Evolutionary conservation across 2,329 filamentous ascomycete genomes (phyloP).

Genomic region (Aureobasidium sp.): DNA sequence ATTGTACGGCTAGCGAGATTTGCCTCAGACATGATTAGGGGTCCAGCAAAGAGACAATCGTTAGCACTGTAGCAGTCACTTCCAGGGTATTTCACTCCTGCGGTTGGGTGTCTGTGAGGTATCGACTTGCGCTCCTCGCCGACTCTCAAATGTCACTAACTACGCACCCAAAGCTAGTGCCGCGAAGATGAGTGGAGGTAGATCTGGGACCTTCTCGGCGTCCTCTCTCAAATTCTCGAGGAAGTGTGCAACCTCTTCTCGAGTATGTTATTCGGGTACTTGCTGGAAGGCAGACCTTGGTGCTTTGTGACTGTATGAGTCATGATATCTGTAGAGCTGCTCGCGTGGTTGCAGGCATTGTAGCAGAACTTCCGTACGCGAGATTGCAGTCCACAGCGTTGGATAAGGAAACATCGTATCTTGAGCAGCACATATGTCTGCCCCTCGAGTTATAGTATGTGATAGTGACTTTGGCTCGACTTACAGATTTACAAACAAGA

Average conservation of each 20-base stretch:
- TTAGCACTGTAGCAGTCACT: too few species aligned
- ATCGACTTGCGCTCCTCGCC: conserved; percentile 40
- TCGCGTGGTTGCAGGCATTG: conserved; percentile 43
- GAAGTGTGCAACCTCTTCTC: conserved; percentile 51
- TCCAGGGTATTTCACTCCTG: conserved; percentile 47
- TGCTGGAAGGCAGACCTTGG: conserved; percentile 52
- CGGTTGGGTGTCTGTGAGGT: neutral
- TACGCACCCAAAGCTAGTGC: conserved; percentile 53
- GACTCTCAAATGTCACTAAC: conserved; percentile 48
- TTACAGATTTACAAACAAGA: conserved; percentile 49
- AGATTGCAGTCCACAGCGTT: conserved; percentile 43
- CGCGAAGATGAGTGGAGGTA: conserved; percentile 55
- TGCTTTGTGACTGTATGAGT: conserved; percentile 47
- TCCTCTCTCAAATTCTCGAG: conserved; percentile 46
- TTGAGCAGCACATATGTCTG: conserved; percentile 47
- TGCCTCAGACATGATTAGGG: too few species aligned
- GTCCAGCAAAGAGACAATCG: too few species aligned
- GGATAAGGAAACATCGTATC: conserved; percentile 48
- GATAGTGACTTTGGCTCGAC: conserved; percentile 46
- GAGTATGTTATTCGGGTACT: conserved; percentile 47
- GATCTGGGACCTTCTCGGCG: conserved; percentile 49
- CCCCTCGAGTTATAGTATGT: conserved; percentile 45
- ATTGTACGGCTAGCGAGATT: too few species aligned
- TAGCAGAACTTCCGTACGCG: conserved; percentile 40
- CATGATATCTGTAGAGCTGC: conserved; percentile 44